phyloP scores from a whole-genome alignment of 2,329 filamentous ascomycete genomes.

The Sporothrix dimorphospora region DNA sequence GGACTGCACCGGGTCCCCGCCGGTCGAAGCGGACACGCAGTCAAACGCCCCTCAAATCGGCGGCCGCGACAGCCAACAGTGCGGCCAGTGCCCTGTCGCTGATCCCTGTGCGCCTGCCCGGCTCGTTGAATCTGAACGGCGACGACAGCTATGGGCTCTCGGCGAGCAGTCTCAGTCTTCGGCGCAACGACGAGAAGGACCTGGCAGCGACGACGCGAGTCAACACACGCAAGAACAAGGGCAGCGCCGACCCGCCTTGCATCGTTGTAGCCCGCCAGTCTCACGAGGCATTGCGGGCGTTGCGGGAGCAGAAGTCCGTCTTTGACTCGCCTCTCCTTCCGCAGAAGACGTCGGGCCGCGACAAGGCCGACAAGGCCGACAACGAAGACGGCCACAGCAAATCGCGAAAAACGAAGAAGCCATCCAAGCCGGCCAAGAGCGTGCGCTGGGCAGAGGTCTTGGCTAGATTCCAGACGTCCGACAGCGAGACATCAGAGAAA shows the following conservation, averaged over 20 bases:
- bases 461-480: constrained; percentile 37
- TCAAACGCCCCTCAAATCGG: constrained; percentile 35
- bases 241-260: constrained; percentile 41
- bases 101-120: constrained; percentile 41
- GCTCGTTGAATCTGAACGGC: constrained; percentile 38
- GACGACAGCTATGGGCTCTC: constrained; percentile 35
- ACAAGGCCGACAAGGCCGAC: constrained; percentile 8
- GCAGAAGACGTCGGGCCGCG: constrained; percentile 3
- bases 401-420: constrained; percentile 23
- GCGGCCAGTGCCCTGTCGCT: constrained; percentile 39
- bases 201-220: constrained; percentile 47
- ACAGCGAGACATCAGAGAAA: constrained; percentile 8
- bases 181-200: constrained; percentile 47
- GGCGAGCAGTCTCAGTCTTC: constrained; percentile 32
- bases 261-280: constrained; percentile 39
- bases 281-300: constrained; percentile 37
- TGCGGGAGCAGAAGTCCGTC: constrained; percentile 38
- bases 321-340: constrained; percentile 35
- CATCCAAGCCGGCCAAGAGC: constrained; percentile 35
- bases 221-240: constrained; percentile 53
- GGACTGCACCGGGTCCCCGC: constrained; percentile 7
- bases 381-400: not conserved
- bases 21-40: constrained; percentile 34
- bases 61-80: constrained; percentile 37
- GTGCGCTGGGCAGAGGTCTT: constrained; percentile 43